Evolutionary conservation across 176 grass and related monocot species (phyloP), one percentile per base, ranked within the genome.

Genomic region (Cocos nucifera): DNA sequence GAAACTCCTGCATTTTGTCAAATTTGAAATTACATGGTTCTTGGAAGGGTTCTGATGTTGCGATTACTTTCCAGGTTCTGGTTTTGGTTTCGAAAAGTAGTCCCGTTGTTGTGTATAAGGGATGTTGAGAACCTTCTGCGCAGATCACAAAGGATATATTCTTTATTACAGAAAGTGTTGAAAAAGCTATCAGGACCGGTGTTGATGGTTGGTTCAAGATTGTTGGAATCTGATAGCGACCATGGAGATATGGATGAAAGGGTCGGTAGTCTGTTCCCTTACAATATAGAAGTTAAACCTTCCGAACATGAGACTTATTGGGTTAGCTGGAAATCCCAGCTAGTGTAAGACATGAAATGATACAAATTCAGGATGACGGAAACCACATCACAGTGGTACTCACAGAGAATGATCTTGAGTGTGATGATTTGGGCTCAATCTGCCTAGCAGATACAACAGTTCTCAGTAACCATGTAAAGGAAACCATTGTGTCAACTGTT

Each of bases 311-410:
- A 85, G 61, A 75, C 65, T 49, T 71, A 89, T 75, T 78, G 89
- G 5, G 66, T 76, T 50, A 73, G 51, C 56, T 98, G 94, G 94
- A 88, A 85, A 64, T 83, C 6, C 28, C 84, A 98, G 52, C 69
- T 98, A 50, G 84, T 83, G 73, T 73, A 89, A 39, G 94, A 98
- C 22, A 80, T 57, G 28, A 88, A 74, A 80, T 63, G 54, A 85
- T 92, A 35, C 75, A 98, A 71, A 80, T 86, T 73, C 78, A 77
- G 60, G 93, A 98, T 67, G 92, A 98, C 69, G 86, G 67, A 70
- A 98, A 98, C 73, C 88, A 92, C 26, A 92, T 98, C 5, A 71
- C 83, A 66, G 93, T 86, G 70, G 88, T 98, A 61, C 80, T 98
- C 14, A 83, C 94, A 22, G 81, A 69, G 1, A 98, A 98, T 60